A percentile compares a stretch with the other conserved stretches of the same genome.
Conservation (phyloP, 495 filamentous ascomycete species). For the Gamarada debralockiae region DNA sequence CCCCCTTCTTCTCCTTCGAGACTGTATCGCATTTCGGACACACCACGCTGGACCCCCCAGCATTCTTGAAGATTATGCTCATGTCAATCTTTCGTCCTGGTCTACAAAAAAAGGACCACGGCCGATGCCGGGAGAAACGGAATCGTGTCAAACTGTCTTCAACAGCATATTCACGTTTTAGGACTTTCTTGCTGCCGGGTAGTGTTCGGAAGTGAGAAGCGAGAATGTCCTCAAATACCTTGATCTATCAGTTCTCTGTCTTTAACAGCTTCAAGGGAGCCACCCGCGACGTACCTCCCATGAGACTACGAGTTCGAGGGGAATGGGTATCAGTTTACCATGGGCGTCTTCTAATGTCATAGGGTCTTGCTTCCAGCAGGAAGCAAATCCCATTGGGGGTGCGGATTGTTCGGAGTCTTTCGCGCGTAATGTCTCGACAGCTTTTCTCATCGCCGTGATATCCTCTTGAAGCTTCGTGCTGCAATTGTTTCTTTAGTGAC, state of each 20-base stretch:
- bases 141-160: neutral
- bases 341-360: slow-evolving; percentile 8
- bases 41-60: neutral
- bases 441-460: neutral
- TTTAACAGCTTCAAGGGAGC: neutral
- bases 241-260: too few species aligned
- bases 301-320: slow-evolving; percentile 6
- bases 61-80: slow-evolving; percentile 7
- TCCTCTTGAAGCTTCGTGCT: neutral
- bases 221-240: slow-evolving; percentile 8
- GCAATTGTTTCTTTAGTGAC: neutral
- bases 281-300: slow-evolving; percentile 9
- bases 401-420: neutral
- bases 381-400: neutral
- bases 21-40: slow-evolving; percentile 7
- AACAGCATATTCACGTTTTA: neutral
- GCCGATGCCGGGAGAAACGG: neutral
- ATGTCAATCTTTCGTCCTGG: slow-evolving; percentile 10
- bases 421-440: too few species aligned
- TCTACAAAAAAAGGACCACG: neutral
- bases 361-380: slow-evolving; percentile 9
- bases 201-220: neutral
- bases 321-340: slow-evolving; percentile 1
- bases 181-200: neutral
- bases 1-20: slow-evolving; percentile 2